Percentiles rank a stretch among this genome's conserved stretches.
Evolutionary conservation across 2,329 filamentous ascomycete species (phyloP).

Genomic region (Fusarium tanahbumbuense): DNA sequence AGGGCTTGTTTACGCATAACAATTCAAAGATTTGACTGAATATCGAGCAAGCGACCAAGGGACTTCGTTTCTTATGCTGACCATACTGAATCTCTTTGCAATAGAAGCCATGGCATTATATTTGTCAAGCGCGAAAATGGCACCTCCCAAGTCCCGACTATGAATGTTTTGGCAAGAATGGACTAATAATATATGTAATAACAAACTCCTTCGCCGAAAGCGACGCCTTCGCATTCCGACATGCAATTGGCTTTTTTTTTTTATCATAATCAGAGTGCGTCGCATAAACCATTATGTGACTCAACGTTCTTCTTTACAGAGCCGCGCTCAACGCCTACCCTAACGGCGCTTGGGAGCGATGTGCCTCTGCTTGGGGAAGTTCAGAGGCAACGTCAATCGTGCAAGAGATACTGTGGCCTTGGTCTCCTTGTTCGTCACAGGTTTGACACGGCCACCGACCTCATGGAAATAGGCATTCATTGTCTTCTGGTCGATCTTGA

Average conservation of each 20-base stretch:
- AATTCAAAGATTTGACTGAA: background rate
- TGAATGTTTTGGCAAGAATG: background rate
- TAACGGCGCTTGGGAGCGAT: conserved; percentile 48
- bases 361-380: conserved; percentile 76
- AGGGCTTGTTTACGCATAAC: background rate
- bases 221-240: conserved; percentile 15
- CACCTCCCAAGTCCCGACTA: background rate
- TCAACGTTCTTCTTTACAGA: background rate
- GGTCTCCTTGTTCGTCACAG: conserved; percentile 70
- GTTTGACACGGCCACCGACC: conserved; percentile 76
- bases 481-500: conserved; percentile 76
- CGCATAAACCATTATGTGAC: background rate
- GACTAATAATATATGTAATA: conserved; percentile 9
- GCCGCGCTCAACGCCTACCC: background rate
- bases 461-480: conserved; percentile 80
- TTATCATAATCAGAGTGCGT: conserved; percentile 19
- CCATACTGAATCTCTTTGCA: background rate
- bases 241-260: conserved; percentile 33
- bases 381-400: conserved; percentile 79
- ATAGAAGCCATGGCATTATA: background rate
- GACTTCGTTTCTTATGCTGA: background rate
- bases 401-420: conserved; percentile 69
- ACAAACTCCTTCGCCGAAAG: conserved; percentile 40
- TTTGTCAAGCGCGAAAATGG: background rate
- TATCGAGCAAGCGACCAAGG: background rate